These are phyloP conservation scores for Fusarium sp. DNA, from an alignment of 2,329 filamentous ascomycete genomes.

Conservation along the genomic window DNA sequence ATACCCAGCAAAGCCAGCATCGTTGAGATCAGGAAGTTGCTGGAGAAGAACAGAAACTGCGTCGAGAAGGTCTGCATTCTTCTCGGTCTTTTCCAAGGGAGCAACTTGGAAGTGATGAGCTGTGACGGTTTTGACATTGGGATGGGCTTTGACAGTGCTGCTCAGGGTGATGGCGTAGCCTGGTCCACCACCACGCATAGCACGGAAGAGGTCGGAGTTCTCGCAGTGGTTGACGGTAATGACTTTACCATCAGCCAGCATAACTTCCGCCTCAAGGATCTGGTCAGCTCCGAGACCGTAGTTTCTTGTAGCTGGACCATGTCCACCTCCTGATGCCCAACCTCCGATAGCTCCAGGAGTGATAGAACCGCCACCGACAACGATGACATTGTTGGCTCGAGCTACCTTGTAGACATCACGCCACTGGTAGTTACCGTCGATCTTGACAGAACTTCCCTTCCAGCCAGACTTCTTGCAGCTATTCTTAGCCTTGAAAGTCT, in stretches of 20 bases:
- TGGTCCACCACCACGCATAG: slow-evolving; percentile 27
- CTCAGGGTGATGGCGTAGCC: slow-evolving; percentile 26
- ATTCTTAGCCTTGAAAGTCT: slow-evolving; percentile 1
- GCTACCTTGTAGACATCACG: slow-evolving; percentile 32
- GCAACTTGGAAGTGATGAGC: slow-evolving; percentile 17
- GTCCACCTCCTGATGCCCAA: slow-evolving; percentile 28
- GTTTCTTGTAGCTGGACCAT: slow-evolving; percentile 31
- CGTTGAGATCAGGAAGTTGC: slow-evolving; percentile 26
- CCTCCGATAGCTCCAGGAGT: slow-evolving; percentile 31
- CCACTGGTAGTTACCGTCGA: slow-evolving; percentile 31
- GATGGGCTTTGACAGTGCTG: slow-evolving; percentile 28
- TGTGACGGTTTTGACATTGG: slow-evolving; percentile 20
- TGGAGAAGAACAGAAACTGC: slow-evolving; percentile 11
- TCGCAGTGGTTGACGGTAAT: slow-evolving; percentile 24
- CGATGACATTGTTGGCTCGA: slow-evolving; percentile 23
- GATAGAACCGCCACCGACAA: slow-evolving; percentile 28
- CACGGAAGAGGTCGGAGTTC: slow-evolving; percentile 27
- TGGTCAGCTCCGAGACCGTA: slow-evolving; percentile 31
- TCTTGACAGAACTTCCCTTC: slow-evolving; percentile 21
- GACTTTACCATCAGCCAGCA: slow-evolving; percentile 19
- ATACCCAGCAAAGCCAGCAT: slow-evolving; percentile 32
- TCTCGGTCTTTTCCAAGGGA: slow-evolving; percentile 17
- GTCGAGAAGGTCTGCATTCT: slow-evolving; percentile 15
- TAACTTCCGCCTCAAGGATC: slow-evolving; percentile 29
- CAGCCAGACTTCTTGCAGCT: slow-evolving; percentile 10